Evolutionary conservation across 1,284 basidiomycete genomes (phyloP), one percentile per base, ranked within the genome.

Genomic region (Marasmius tenuissimus): DNA sequence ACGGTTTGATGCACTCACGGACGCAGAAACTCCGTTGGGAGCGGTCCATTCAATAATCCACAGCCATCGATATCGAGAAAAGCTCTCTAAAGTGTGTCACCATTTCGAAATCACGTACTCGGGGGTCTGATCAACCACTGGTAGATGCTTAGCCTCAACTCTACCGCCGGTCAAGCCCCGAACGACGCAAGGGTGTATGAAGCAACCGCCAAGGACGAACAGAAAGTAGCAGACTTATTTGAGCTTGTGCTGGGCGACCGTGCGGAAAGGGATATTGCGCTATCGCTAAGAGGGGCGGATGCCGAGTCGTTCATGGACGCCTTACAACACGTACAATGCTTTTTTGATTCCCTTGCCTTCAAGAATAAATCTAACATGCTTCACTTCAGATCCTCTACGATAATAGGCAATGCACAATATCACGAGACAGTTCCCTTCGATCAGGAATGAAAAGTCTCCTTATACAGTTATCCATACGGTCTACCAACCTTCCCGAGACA

Each of bases 401-500:
- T 16, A 54, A 38, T 38, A 54, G 1, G 16, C 34, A 38, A 18
- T 34, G 52, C 16, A 18, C 45, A 8, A 47, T 47, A 2, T 37
- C 34, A 14, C 34, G 16, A 18, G 8, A 18, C 52, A 18, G 38
- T 6, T 10, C 27, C 14, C 8, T 54, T 14, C 27, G 34, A 35
- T 5, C 33, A 16, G 34, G 34, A 18, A 54, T 38, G n/a, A 33
- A 18, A 9, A 14, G 14, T n/a, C 45, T 47, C 20, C 57, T 58
- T 18, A 47, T 58, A 37, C 27, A 63, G 57, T 59, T 69, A 34
- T 65, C 67, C 1, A 55, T 62, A 22, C 57, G 53, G 9, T 67
- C 61, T 27, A 39, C 64, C 51, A 63, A 59, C 48, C 62, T 69
- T 11, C 68, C 68, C 16, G 48, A 61, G 3, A 62, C 61, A 7